Evolutionary conservation across 1,284 basidiomycete genomes (phyloP).

Genomic region (Vanrija humicola): DNA sequence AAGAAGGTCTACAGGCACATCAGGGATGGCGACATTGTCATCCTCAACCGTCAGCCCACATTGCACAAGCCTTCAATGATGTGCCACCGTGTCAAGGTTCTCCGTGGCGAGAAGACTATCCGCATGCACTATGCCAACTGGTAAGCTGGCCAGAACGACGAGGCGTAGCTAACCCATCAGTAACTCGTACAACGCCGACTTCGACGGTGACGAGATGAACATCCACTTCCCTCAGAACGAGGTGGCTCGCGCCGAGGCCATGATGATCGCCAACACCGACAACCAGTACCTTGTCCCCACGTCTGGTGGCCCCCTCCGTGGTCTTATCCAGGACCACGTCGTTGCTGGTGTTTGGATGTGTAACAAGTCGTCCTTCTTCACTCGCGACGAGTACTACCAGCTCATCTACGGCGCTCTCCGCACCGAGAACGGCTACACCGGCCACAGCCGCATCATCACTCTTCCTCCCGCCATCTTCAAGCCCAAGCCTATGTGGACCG

Average conservation of each 20-base stretch:
- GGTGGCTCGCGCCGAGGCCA: constrained; percentile 85
- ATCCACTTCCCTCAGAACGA: constrained; percentile 94
- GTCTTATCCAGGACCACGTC: constrained; percentile 98
- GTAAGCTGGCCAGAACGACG: neutral
- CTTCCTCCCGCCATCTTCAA: constrained; percentile 89
- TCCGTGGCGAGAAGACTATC: constrained; percentile 97
- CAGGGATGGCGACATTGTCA: constrained; percentile 89
- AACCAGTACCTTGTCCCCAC: constrained; percentile 99
- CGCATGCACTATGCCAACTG: constrained; percentile 99
- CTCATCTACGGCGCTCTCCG: constrained; percentile 90
- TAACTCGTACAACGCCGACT: constrained; percentile 99
- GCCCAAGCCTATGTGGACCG: constrained; percentile 89
- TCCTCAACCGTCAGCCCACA: constrained; percentile 97
- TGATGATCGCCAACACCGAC: constrained; percentile 95
- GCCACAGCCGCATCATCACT: constrained; percentile 68
- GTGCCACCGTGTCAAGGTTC: constrained; percentile 89
- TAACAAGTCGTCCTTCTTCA: constrained; percentile 89
- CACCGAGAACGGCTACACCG: constrained; percentile 74
- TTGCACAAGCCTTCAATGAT: constrained; percentile 99
- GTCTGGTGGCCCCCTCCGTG: constrained; percentile 94
- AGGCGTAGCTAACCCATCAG: constrained; percentile 49
- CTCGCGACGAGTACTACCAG: constrained; percentile 94
- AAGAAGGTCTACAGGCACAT: constrained; percentile 98
- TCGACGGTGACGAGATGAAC: constrained; percentile 99
- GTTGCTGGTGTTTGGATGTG: constrained; percentile 99